These are phyloP conservation scores for Neopestalotiopsis clavispora DNA, from an alignment of 2,329 filamentous ascomycete species.

Conservation along the genomic window DNA sequence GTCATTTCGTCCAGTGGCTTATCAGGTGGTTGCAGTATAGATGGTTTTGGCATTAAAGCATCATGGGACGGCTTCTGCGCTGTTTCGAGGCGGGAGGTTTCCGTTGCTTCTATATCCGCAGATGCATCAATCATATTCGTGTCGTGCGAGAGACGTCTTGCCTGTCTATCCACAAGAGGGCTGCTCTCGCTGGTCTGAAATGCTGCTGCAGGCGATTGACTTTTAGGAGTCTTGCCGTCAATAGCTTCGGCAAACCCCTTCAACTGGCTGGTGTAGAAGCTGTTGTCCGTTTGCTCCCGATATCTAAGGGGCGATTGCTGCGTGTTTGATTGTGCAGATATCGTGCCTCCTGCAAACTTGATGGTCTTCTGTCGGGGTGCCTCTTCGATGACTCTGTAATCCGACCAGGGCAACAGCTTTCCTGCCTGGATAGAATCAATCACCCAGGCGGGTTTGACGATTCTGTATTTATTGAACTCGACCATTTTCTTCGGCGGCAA, in stretches of 20 bases:
- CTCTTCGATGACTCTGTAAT: conserved; percentile 84
- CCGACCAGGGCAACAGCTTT: conserved; percentile 81
- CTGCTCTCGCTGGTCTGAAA: background rate
- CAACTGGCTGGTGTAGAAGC: conserved; percentile 82
- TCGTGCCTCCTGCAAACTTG: conserved; percentile 61
- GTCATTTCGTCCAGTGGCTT: conserved; percentile 57
- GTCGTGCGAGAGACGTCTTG: background rate
- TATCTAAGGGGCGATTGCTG: conserved; percentile 64
- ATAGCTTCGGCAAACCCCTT: conserved; percentile 39
- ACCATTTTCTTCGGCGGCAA: conserved; percentile 91
- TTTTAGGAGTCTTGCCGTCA: conserved; percentile 21
- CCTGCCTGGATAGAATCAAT: conserved; percentile 86
- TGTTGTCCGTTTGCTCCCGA: conserved; percentile 78
- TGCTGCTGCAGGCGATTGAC: conserved; percentile 10
- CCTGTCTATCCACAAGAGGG: background rate
- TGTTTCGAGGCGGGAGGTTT: background rate
- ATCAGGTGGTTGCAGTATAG: conserved; percentile 2
- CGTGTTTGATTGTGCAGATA: conserved; percentile 69
- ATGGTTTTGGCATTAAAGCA: background rate
- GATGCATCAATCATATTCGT: background rate
- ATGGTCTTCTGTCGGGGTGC: conserved; percentile 82
- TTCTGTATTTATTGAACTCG: conserved; percentile 85
- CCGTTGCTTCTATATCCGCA: background rate
- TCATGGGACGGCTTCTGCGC: background rate
- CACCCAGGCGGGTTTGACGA: conserved; percentile 95